phyloP scores from a whole-genome alignment of 179 eudicot genomes.

The Gypsophila paniculata region DNA sequence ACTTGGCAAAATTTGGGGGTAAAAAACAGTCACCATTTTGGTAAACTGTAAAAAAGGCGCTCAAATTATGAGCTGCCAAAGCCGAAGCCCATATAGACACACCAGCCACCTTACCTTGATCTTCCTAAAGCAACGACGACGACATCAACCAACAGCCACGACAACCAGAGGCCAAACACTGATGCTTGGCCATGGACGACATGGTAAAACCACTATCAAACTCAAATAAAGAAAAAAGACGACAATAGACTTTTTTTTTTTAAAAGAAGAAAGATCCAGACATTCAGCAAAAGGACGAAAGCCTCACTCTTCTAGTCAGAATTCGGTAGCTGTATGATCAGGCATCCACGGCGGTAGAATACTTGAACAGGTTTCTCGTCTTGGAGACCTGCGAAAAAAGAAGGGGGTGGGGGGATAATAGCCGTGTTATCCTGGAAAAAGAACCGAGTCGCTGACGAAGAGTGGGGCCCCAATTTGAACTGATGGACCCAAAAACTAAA shows the following conservation, averaged over 20 bases:
- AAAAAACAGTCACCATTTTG: slow-evolving; percentile 7
- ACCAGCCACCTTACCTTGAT: slow-evolving; percentile 11
- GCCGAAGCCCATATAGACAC: not conserved
- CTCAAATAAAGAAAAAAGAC: not conserved
- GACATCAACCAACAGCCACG: not conserved
- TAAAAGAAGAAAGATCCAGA: slow-evolving; percentile 21
- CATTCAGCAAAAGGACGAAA: slow-evolving; percentile 34
- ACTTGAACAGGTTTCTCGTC: slow-evolving; percentile 41
- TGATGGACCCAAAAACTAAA: slow-evolving; percentile 52
- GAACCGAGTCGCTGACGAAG: slow-evolving; percentile 28
- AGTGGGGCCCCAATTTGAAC: slow-evolving; percentile 29
- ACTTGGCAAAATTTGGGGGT: slow-evolving; percentile 5
- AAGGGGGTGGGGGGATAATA: slow-evolving; percentile 14
- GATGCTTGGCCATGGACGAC: not conserved
- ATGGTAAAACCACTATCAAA: not conserved
- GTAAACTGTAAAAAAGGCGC: not conserved
- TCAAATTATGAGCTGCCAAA: slow-evolving; percentile 2
- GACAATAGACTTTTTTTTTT: not conserved
- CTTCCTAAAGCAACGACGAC: slow-evolving; percentile 5
- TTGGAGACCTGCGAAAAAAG: slow-evolving; percentile 49
- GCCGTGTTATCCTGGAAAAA: slow-evolving; percentile 50
- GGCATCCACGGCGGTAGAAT: slow-evolving; percentile 29
- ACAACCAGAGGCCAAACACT: not conserved
- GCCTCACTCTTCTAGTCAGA: slow-evolving; percentile 23
- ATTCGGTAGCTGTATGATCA: slow-evolving; percentile 34